A percentile compares a stretch with the other conserved stretches of the same genome.
Conservation (phyloP, 139 green algal species). For the Prasinococcaceae sp. region DNA sequence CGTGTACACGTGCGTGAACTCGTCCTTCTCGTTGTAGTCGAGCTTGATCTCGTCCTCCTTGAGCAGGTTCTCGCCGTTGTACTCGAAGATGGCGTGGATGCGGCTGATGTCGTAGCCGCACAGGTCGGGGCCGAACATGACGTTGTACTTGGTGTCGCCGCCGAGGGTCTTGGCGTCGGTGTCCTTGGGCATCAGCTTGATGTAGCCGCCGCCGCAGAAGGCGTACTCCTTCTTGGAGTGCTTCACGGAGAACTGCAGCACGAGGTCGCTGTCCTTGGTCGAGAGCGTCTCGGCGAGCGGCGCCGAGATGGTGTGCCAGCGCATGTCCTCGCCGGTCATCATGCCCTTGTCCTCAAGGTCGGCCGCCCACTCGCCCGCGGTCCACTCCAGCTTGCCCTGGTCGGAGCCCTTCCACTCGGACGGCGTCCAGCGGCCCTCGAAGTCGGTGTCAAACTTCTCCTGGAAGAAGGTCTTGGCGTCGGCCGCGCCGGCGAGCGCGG, state of each 20-base stretch:
- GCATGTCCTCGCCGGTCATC: slow-evolving; percentile 56
- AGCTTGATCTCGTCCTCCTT: slow-evolving; percentile 36
- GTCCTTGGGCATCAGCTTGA: slow-evolving; percentile 64
- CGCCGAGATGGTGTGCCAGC: slow-evolving; percentile 54
- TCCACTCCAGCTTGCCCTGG: slow-evolving; percentile 32
- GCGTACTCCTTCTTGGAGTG: slow-evolving; percentile 76
- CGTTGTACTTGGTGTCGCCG: slow-evolving; percentile 46
- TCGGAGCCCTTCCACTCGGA: slow-evolving; percentile 51
- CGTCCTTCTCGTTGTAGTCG: slow-evolving; percentile 32
- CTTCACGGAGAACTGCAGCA: slow-evolving; percentile 76
- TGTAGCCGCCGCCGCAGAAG: slow-evolving; percentile 82
- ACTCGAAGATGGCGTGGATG: slow-evolving; percentile 61
- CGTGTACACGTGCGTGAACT: slow-evolving; percentile 40
- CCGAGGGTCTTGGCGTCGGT: slow-evolving; percentile 52
- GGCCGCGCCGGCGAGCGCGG: slow-evolving; percentile 7
- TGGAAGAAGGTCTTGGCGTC: slow-evolving; percentile 40
- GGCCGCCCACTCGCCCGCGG: slow-evolving; percentile 27
- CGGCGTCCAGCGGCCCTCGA: slow-evolving; percentile 43
- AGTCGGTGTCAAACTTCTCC: slow-evolving; percentile 46
- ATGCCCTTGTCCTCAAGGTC: slow-evolving; percentile 33
- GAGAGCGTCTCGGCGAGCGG: slow-evolving; percentile 43
- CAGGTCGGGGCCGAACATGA: slow-evolving; percentile 99
- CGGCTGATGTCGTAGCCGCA: slow-evolving; percentile 54
- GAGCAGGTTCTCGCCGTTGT: slow-evolving; percentile 37
- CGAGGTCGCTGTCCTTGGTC: slow-evolving; percentile 70